Conservation (phyloP, 2,329 filamentous ascomycete genomes). For the Claviceps sp. region DNA sequence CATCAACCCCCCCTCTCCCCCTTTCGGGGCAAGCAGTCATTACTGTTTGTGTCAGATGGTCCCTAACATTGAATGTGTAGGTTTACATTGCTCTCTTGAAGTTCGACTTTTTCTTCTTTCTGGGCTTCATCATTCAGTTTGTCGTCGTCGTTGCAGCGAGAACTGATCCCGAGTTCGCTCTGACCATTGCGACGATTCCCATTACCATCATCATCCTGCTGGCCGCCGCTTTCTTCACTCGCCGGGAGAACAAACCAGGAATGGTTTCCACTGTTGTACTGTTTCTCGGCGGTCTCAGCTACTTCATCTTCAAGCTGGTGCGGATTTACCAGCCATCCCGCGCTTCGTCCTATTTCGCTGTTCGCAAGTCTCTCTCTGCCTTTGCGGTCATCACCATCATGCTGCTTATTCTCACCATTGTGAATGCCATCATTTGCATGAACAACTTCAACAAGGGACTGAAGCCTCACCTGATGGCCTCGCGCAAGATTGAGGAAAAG, state of each 20-base stretch:
- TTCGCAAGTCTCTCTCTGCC: conserved; percentile 73
- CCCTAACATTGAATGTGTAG: conserved; percentile 29
- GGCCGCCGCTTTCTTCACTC: conserved; percentile 71
- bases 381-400: conserved; percentile 90
- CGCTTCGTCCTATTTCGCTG: conserved; percentile 54
- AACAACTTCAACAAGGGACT: conserved; percentile 82
- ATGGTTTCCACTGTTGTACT: conserved; percentile 69
- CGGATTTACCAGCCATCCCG: conserved; percentile 71
- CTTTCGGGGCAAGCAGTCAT: conserved; percentile 4
- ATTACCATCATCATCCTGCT: conserved; percentile 83
- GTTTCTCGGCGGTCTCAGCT: conserved; percentile 78
- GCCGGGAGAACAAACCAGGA: conserved; percentile 65
- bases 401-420: conserved; percentile 76
- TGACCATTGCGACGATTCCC: conserved; percentile 82
- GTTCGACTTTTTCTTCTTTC: conserved; percentile 99
- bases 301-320: conserved; percentile 96
- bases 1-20: conserved; percentile 7
- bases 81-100: conserved; percentile 96
- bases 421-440: conserved; percentile 77
- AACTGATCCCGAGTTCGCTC: conserved; percentile 60
- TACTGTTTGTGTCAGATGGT: too few species aligned
- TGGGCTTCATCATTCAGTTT: conserved; percentile 97
- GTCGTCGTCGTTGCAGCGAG: conserved; percentile 71
- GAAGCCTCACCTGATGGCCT: conserved; percentile 66
- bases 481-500: conserved; percentile 36